Conservation (phyloP, 2,329 filamentous ascomycete species). For the Scytalidium sp. region DNA sequence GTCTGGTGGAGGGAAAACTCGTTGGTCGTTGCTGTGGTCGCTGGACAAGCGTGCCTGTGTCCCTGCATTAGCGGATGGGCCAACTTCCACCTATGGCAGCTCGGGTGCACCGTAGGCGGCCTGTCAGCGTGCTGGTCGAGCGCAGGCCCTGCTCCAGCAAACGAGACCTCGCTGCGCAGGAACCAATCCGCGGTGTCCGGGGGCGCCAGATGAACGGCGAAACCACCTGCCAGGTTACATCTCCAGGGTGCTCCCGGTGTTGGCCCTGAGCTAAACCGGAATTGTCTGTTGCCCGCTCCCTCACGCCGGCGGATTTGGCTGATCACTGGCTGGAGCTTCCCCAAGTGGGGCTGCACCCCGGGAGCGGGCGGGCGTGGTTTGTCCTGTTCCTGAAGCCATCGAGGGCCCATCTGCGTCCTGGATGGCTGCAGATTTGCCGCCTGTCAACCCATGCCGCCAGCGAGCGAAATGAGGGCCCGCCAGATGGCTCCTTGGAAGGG, state of each 20-base stretch:
- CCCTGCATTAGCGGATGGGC: background rate
- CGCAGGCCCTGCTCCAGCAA: background rate
- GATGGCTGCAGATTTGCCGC: slow-evolving; percentile 10
- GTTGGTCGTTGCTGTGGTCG: background rate
- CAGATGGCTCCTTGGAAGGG: slow-evolving; percentile 3
- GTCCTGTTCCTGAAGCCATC: too few relatives aligned
- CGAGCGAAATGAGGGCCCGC: slow-evolving; percentile 3
- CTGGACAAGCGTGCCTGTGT: background rate
- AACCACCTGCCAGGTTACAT: background rate
- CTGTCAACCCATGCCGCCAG: slow-evolving; percentile 1
- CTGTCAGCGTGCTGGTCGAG: background rate
- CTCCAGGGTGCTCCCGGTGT: too few relatives aligned
- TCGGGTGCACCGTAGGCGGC: background rate
- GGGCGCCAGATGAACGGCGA: background rate
- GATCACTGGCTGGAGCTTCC: background rate
- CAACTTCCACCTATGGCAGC: background rate
- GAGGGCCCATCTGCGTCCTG: background rate
- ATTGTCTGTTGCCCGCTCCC: too few relatives aligned
- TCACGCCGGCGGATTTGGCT: too few relatives aligned
- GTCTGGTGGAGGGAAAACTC: background rate
- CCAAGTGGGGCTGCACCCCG: background rate
- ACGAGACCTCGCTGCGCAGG: background rate
- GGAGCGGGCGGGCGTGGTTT: too few relatives aligned
- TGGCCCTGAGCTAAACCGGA: too few relatives aligned
- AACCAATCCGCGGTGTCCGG: background rate